Evolutionary conservation across 495 filamentous ascomycete species (phyloP), one percentile per base, ranked within the genome.

Genomic region (Penicillium argentinense): DNA sequence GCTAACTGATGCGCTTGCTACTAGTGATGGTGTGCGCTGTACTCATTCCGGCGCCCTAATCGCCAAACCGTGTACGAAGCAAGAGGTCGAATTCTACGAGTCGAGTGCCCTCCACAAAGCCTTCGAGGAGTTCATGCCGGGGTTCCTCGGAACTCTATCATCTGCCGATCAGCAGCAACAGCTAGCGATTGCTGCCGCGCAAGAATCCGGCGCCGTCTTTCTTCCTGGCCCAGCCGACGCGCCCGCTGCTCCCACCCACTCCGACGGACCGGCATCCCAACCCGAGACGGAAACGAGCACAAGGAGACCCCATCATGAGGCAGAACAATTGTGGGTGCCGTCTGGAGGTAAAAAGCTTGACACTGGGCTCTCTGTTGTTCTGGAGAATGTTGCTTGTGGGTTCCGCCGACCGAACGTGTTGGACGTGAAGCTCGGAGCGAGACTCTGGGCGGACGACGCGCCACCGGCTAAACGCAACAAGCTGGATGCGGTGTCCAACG

Each of bases 61-160:
- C 60, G 88, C 97, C 64, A 99, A 99, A 68, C 93, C 93, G 22
- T 97, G 93, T 69, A 95, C 89, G 5, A 66, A 79, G 30, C 78
- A 82, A 46, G 93, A 99, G 70, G 82, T 96, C 47, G 80, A 82
- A 19, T 99, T 99, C 71, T 99, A 99, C 79, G 84, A 97, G 67
- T 81, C 84, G 19, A 83, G 84, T 28, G 55, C 75, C 26, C 59
- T 72, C 12, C 91, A 96, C 56, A 83, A 83, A 14, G 76, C 73
- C 4, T 86, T 97, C 54, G 79, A 81, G 14, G 80, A 82, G 16
- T 82, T 87, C 59, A 93, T 97, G 74, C 92, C 93, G 42, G 79
- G 79, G 7, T 97, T 81, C 67, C 76, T 92, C 64, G 93, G 93
- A 43, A 90, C 84, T 12, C 75, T 97, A 49, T 71, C 73, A 22